Evolutionary conservation across 768 basidiomycete genomes (phyloP).

Genomic region (Agaricus blazei): DNA sequence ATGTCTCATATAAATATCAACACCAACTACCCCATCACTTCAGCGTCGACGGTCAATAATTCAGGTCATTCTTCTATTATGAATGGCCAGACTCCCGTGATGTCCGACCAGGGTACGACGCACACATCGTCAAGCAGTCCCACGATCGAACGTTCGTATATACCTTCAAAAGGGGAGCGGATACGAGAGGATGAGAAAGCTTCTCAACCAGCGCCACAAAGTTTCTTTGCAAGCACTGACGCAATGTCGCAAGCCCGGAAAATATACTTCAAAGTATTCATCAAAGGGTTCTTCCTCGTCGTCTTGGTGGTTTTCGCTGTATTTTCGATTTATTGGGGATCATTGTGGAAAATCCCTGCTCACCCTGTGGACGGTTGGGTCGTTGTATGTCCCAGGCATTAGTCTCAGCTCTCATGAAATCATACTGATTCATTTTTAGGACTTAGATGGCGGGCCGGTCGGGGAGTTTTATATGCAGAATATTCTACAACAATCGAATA

Average conservation of each 20-base stretch:
- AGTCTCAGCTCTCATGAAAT: background rate
- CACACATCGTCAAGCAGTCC: too few relatives aligned
- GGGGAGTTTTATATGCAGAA: constrained; percentile 35
- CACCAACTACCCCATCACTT: too few relatives aligned
- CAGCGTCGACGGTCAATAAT: too few relatives aligned
- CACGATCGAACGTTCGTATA: too few relatives aligned
- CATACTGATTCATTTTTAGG: constrained; percentile 22
- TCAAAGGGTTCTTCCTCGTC: constrained; percentile 30
- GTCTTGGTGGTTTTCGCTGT: constrained; percentile 38
- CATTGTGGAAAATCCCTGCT: constrained; percentile 35
- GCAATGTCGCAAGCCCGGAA: constrained; percentile 23
- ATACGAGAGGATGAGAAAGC: background rate
- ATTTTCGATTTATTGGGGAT: constrained; percentile 55
- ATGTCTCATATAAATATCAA: too few relatives aligned
- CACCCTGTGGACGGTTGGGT: constrained; percentile 45
- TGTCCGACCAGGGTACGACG: too few relatives aligned
- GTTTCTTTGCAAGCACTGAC: constrained; percentile 15
- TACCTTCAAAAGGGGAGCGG: background rate
- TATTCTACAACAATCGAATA: constrained; percentile 21
- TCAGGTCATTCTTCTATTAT: too few relatives aligned
- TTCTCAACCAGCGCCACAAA: background rate
- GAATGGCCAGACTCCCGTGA: too few relatives aligned
- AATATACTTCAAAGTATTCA: constrained; percentile 36
- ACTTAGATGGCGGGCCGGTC: constrained; percentile 44
- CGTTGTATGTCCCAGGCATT: constrained; percentile 31